Conservation (phyloP, 2,329 filamentous ascomycete genomes). For the Botrytis hyacinthi region DNA sequence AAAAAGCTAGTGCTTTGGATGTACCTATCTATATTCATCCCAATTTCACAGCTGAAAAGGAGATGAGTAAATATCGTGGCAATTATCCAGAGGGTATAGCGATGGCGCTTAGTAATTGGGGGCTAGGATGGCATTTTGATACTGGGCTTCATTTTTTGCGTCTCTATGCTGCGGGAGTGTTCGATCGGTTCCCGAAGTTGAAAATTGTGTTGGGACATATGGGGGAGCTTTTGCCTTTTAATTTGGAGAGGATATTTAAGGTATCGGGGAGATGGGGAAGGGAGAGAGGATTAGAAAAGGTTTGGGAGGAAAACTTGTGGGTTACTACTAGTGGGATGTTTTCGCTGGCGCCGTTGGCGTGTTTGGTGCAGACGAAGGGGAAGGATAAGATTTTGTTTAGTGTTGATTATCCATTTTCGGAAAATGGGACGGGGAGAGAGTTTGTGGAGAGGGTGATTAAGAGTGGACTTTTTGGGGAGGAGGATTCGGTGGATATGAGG, state of each 20-base stretch:
- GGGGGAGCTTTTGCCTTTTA: slow-evolving; percentile 54
- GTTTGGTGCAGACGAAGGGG: slow-evolving; percentile 45
- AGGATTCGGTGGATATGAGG: slow-evolving; percentile 46
- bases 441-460: slow-evolving; percentile 49
- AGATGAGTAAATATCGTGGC: slow-evolving; percentile 36
- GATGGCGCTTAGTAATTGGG: slow-evolving; percentile 42
- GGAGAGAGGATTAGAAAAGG: slow-evolving; percentile 44
- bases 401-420: slow-evolving; percentile 56
- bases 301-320: slow-evolving; percentile 57
- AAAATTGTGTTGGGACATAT: slow-evolving; percentile 56
- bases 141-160: slow-evolving; percentile 49
- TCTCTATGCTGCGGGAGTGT: slow-evolving; percentile 53
- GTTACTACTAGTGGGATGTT: slow-evolving; percentile 56
- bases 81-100: slow-evolving; percentile 37
- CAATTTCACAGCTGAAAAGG: slow-evolving; percentile 38
- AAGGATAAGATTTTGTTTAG: slow-evolving; percentile 55
- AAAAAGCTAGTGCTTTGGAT: slow-evolving; percentile 41
- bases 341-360: slow-evolving; percentile 48
- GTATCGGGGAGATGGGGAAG: slow-evolving; percentile 37
- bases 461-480: slow-evolving; percentile 49
- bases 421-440: slow-evolving; percentile 47
- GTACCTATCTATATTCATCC: slow-evolving; percentile 48
- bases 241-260: slow-evolving; percentile 48
- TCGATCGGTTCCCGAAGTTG: slow-evolving; percentile 52
- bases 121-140: slow-evolving; percentile 52